Base-by-base conservation (phyloP, 2,329 filamentous ascomycete genomes). In the Orbilia quercus region DNA sequence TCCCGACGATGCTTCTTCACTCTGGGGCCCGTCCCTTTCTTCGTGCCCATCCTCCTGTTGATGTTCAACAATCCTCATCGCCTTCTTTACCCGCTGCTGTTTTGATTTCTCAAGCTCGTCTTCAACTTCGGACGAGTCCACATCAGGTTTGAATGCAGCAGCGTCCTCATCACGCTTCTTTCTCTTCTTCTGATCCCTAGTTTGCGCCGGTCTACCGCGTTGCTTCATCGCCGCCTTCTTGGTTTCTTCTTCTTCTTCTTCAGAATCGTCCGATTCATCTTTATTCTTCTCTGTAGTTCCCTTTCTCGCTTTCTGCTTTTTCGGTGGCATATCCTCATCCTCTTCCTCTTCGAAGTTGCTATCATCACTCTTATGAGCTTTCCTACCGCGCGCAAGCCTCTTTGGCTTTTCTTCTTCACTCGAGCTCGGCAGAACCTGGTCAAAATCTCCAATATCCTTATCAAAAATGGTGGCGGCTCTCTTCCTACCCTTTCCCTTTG, bases 141-240 rank as follows among this genome's bases (percentile, higher is more conserved):
- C 47, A 7, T 44, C 31, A 14, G 50, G 57, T 25, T 71, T 63
- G 18, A 69, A 69, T 9, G 47, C 54, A 7, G 34, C 54, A 1
- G n/a, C 64, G 34, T 50, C 62, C 18, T 66, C 44, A 22, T 28
- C 28, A 16, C 16, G 47, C 25, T 51, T 51, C 42, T 51, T 53
- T 18, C 42, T 64, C 36, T 42, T 53, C 22, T 40, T 28, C 20
- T 45, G 14, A n/a, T 47, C 42, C 14, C 20, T 23, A 23, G 18
- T n/a, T 16, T 47, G 22, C 44, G 16, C 14, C 5, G 40, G 20
- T 20, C 51, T 48, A 7, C 44, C 53, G 11, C 42, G 25, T 22
- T 25, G 57, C 53, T 67, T 67, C 1, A 44, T 40, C 3, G 28
- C 22, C n/a, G 51, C 28, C 6, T 58, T 53, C 25, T 38, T 47